phyloP scores from a whole-genome alignment of 805 yeast species.

The Kodamaea kakaduensis region DNA sequence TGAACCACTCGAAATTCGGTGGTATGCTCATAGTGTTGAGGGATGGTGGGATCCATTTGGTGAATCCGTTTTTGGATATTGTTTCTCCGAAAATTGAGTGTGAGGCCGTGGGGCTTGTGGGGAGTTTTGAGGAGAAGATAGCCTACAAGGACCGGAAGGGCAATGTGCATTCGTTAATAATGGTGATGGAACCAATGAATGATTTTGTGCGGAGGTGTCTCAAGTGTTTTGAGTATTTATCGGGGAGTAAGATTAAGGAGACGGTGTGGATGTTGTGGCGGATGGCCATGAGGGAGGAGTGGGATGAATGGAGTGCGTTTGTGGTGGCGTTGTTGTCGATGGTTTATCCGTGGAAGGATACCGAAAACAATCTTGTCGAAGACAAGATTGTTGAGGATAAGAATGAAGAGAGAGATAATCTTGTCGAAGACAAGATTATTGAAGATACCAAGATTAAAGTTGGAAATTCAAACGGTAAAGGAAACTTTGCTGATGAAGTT shows the following conservation, averaged over 20 bases:
- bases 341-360: slow-evolving; percentile 39
- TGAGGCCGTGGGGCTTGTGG: slow-evolving; percentile 16
- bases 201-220: slow-evolving; percentile 44
- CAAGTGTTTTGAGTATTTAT: slow-evolving; percentile 47
- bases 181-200: slow-evolving; percentile 44
- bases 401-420: neutral
- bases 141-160: slow-evolving; percentile 22
- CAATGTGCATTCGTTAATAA: slow-evolving; percentile 21
- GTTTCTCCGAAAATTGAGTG: slow-evolving; percentile 26
- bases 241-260: slow-evolving; percentile 56
- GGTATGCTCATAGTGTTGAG: slow-evolving; percentile 45
- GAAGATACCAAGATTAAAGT: too few species aligned
- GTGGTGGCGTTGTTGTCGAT: slow-evolving; percentile 48
- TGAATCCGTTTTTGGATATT: slow-evolving; percentile 57
- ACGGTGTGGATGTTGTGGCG: slow-evolving; percentile 64
- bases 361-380: neutral
- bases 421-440: too few species aligned
- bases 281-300: slow-evolving; percentile 35
- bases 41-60: slow-evolving; percentile 19
- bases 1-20: slow-evolving; percentile 29
- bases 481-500: too few species aligned
- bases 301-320: slow-evolving; percentile 60
- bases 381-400: too few species aligned
- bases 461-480: too few species aligned
- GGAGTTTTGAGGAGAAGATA: slow-evolving; percentile 28